These are phyloP conservation scores for Akanthomyces dipterigenus DNA, from an alignment of 2,329 filamentous ascomycete species.

Conservation along the genomic window DNA sequence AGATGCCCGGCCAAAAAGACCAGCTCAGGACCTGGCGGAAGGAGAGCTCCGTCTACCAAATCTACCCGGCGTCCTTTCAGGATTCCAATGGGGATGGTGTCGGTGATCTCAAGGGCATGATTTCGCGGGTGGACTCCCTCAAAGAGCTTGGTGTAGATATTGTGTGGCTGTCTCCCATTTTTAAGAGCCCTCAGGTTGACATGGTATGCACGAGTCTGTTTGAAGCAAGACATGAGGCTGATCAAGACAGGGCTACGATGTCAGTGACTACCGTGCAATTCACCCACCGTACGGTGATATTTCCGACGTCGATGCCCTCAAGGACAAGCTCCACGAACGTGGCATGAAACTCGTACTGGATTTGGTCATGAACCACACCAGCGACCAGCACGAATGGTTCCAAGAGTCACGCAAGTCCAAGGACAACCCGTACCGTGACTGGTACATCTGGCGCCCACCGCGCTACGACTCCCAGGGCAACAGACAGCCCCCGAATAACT, in stretches of 20 bases:
- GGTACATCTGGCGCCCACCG: constrained; percentile 60
- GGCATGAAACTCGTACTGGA: constrained; percentile 67
- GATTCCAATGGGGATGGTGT: constrained; percentile 50
- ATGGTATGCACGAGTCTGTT: constrained; percentile 37
- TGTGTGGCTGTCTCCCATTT: constrained; percentile 47
- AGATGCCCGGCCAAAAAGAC: constrained; percentile 15
- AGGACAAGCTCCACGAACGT: constrained; percentile 51
- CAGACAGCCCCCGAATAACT: constrained; percentile 55
- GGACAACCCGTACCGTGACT: constrained; percentile 49
- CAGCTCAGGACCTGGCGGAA: constrained; percentile 48
- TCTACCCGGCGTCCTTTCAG: constrained; percentile 56
- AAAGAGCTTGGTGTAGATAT: constrained; percentile 50
- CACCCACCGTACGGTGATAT: constrained; percentile 62
- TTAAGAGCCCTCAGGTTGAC: constrained; percentile 52
- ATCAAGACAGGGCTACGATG: constrained; percentile 53
- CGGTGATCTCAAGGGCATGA: constrained; percentile 52
- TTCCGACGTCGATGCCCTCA: constrained; percentile 57
- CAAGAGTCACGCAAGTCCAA: constrained; percentile 46
- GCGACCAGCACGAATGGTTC: constrained; percentile 52
- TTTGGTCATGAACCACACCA: constrained; percentile 68
- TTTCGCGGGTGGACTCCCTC: constrained; percentile 49
- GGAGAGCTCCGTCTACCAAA: constrained; percentile 53
- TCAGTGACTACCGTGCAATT: constrained; percentile 61
- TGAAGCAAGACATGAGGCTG: neutral
- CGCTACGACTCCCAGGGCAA: constrained; percentile 50